Conservation (phyloP, 768 basidiomycete genomes). For the Rubroboletus pulcherrimus region DNA sequence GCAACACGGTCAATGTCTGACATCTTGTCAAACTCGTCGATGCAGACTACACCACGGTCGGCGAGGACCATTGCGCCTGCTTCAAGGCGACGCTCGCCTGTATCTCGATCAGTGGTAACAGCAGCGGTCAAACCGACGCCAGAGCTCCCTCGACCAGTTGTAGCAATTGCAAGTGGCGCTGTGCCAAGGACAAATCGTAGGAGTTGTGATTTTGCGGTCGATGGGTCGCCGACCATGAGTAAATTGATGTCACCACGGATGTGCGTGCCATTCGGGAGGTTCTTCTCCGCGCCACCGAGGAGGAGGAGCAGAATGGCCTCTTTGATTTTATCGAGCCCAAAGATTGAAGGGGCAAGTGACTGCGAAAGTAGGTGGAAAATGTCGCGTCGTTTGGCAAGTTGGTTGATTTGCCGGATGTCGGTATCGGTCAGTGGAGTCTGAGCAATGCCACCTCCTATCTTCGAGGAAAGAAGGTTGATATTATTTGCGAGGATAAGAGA, state of each 20-base stretch:
- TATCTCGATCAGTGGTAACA: conserved; percentile 97
- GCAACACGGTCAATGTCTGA: conserved; percentile 97
- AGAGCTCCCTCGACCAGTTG: conserved; percentile 96
- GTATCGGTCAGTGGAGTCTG: conserved; percentile 88
- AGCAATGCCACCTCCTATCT: conserved; percentile 92
- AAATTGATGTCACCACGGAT: conserved; percentile 99
- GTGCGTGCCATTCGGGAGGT: conserved; percentile 94
- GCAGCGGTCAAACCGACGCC: conserved; percentile 99
- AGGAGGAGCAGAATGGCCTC: conserved; percentile 88
- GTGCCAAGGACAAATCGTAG: conserved; percentile 94
- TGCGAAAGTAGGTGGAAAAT: conserved; percentile 88
- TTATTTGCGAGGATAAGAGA: conserved; percentile 94
- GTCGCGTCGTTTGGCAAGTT: conserved; percentile 80
- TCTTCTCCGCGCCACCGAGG: conserved; percentile 97
- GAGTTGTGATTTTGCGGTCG: conserved; percentile 96
- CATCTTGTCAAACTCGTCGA: conserved; percentile 99
- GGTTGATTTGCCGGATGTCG: conserved; percentile 95
- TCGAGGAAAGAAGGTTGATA: conserved; percentile 89
- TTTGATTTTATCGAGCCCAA: conserved; percentile 95
- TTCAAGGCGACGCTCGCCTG: conserved; percentile 93
- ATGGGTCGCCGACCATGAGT: conserved; percentile 98
- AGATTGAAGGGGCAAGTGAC: conserved; percentile 97
- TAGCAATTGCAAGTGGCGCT: conserved; percentile 96
- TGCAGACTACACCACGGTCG: conserved; percentile 97
- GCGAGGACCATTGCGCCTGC: conserved; percentile 99